Base-by-base conservation (phyloP, 2,329 filamentous ascomycete genomes). In the Aspergillaceae sp. region DNA sequence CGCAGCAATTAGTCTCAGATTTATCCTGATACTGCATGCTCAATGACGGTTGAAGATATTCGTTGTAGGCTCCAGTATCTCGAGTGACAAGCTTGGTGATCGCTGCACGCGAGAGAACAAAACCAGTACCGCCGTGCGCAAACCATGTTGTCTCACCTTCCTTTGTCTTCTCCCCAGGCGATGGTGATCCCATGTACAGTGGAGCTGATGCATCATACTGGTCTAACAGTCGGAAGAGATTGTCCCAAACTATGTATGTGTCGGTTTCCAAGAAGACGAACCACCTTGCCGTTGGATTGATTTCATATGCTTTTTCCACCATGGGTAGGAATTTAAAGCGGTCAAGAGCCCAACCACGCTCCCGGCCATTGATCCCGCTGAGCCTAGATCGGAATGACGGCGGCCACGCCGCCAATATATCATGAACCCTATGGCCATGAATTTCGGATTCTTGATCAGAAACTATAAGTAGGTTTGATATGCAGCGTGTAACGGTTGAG, bases 271-370 rank as follows among this genome's bases (percentile, higher is more conserved):
- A 72, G 56, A 78, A 77, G 44, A 79, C 69, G 52, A 76, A 79
- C 70, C 77, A 79, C 33, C 74, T 66, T 40, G 72, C 71, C n/a
- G 69, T 60, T 2, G 71, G 71, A 30, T 72, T 73, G 45, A 63
- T 58, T 29, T 65, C 60, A 62, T 74, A 76, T 1, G 75, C 72
- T 29, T 70, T 62, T 48, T 77, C 73, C 4, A 79, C 63, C 70
- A 77, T 76, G 36, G 76, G 74, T 29, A 79, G 56, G 50, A 79
- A 79, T 57, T 79, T 79, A 68, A 73, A 79, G 56, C 75, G 76
- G 60, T 79, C 76, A 34, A 34, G 32, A 19, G 19, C 19, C 19
- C 19, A 19, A 19, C 19, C 19, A 19, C 19, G 19, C 19, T 19
- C 19, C 19, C 19, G 19, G 19, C 19, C 19, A 19, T 19, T 19